Evolutionary conservation across 1,284 basidiomycete species (phyloP).

Genomic region (Cryptococcus amylolentus): DNA sequence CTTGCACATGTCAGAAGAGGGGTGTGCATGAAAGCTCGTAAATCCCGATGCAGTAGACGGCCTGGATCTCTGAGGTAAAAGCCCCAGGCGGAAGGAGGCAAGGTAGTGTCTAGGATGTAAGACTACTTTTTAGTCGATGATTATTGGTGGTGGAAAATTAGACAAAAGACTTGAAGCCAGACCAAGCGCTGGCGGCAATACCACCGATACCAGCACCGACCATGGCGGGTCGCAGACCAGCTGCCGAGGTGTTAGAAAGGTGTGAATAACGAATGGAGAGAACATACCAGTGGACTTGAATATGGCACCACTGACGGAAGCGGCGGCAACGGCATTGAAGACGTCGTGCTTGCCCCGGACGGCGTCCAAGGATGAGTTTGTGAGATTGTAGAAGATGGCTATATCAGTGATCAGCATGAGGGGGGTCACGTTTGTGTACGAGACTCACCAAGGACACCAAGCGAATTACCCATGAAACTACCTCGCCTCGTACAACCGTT

Average conservation of each 20-base stretch:
- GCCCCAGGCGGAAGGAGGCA: too few relatives aligned
- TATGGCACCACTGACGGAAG: constrained; percentile 82
- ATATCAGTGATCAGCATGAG: constrained; percentile 21
- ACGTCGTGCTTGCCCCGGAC: constrained; percentile 88
- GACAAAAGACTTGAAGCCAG: constrained; percentile 73
- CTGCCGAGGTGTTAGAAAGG: constrained; percentile 50
- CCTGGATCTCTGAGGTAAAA: too few relatives aligned
- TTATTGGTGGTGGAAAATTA: constrained; percentile 10
- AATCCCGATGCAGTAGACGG: too few relatives aligned
- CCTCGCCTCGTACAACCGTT: constrained; percentile 96
- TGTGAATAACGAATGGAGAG: background rate
- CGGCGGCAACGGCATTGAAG: constrained; percentile 85
- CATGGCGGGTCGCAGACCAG: constrained; percentile 82
- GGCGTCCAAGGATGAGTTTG: constrained; percentile 90
- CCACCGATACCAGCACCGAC: constrained; percentile 86
- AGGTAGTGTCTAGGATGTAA: too few relatives aligned
- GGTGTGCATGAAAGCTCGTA: too few relatives aligned
- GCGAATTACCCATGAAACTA: constrained; percentile 96
- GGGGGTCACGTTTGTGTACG: constrained; percentile 22
- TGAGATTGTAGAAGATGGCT: constrained; percentile 94
- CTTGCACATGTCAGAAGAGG: too few relatives aligned
- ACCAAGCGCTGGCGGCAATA: constrained; percentile 83
- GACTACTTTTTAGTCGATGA: too few relatives aligned
- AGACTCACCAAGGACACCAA: constrained; percentile 83
- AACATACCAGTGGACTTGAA: constrained; percentile 88